Percentiles rank a stretch among this genome's conserved stretches.
Evolutionary conservation across 306 rosid species (phyloP).

Genomic region (Citrullus mucosospermus): DNA sequence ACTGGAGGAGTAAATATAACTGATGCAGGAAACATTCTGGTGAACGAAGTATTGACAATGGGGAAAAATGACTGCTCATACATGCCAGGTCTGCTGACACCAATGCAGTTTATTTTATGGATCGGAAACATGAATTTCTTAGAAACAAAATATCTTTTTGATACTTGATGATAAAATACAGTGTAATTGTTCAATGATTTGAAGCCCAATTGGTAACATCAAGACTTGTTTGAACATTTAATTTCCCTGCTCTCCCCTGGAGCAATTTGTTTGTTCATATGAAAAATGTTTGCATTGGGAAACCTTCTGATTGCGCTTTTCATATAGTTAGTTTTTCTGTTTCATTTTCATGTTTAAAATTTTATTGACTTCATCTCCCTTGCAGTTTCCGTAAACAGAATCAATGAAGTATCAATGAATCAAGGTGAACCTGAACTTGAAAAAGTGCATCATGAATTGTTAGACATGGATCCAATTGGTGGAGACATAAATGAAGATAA

Average conservation of each 20-base stretch:
- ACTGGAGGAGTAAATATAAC: constrained; percentile 14
- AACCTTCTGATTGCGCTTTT: neutral
- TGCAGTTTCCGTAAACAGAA: constrained; percentile 3
- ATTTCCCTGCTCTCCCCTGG: neutral
- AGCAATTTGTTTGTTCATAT: neutral
- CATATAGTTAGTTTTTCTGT: neutral
- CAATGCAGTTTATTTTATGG: constrained; percentile 7
- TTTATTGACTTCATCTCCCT: neutral
- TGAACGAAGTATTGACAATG: constrained; percentile 9
- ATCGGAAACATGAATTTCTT: neutral
- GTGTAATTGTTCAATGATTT: constrained; percentile 1
- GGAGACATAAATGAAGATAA: constrained; percentile 18
- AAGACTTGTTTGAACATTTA: neutral
- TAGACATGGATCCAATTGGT: constrained; percentile 13
- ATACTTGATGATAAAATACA: neutral
- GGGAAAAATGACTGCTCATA: constrained; percentile 17
- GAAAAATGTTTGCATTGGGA: neutral
- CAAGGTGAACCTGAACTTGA: constrained; percentile 23
- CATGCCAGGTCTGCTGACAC: constrained; percentile 25
- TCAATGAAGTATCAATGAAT: constrained; percentile 12
- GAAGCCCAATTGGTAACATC: neutral
- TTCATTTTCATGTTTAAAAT: neutral
- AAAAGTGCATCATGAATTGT: constrained; percentile 16
- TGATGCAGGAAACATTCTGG: constrained; percentile 11
- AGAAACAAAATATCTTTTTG: neutral